Percentiles rank a stretch among this genome's conserved stretches.
Conservation (phyloP, 768 basidiomycete species). For the Infundibulicybe gibba region DNA sequence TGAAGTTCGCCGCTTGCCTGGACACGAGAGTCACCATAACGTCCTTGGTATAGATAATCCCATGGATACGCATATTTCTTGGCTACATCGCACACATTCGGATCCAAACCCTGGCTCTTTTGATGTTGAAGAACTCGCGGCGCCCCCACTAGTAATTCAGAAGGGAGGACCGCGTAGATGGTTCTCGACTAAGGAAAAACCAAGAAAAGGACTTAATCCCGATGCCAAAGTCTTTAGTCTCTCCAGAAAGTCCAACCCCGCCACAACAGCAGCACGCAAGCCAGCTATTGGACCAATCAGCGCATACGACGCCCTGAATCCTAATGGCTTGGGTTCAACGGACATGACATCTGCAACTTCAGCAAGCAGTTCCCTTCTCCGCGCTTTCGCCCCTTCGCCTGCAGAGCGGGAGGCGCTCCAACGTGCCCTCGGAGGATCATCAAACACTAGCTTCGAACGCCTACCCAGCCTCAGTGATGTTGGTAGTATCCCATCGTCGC, state of each 20-base stretch:
- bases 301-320: slow-evolving; percentile 56
- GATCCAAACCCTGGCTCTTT: slow-evolving; percentile 23
- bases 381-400: slow-evolving; percentile 85
- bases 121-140: slow-evolving; percentile 9
- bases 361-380: slow-evolving; percentile 50
- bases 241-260: slow-evolving; percentile 23
- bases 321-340: slow-evolving; percentile 45
- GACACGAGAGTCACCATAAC: slow-evolving; percentile 11
- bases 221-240: slow-evolving; percentile 83
- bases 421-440: slow-evolving; percentile 70
- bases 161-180: slow-evolving; percentile 38
- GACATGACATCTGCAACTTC: slow-evolving; percentile 34
- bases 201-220: slow-evolving; percentile 74
- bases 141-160: slow-evolving; percentile 12
- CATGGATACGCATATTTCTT: slow-evolving; percentile 24
- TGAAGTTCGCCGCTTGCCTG: slow-evolving; percentile 34
- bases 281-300: slow-evolving; percentile 9
- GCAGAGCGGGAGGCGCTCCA: slow-evolving; percentile 84
- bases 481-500: slow-evolving; percentile 68
- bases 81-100: slow-evolving; percentile 28
- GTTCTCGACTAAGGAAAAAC: slow-evolving; percentile 46
- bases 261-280: slow-evolving; percentile 10
- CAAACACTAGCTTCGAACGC: slow-evolving; percentile 73
- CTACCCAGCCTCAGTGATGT: slow-evolving; percentile 78
- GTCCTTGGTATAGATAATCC: slow-evolving; percentile 13